A percentile compares a stretch with the other conserved stretches of the same genome.
Evolutionary conservation across 352 stramenopile species (phyloP).

Genomic region (Pythium dissotocum): DNA sequence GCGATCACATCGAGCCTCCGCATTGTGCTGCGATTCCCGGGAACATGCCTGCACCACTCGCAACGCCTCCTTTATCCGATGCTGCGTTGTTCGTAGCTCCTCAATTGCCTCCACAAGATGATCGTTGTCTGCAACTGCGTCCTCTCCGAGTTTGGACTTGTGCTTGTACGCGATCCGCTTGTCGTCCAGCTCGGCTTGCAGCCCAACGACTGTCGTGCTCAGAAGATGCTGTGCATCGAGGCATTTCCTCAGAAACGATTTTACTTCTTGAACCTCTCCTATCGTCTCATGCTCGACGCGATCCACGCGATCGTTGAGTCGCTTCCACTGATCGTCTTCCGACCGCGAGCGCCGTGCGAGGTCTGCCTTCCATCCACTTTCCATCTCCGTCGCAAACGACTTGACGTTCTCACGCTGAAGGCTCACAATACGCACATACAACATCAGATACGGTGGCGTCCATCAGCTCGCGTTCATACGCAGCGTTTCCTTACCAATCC

Average conservation of each 20-base stretch:
- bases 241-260: conserved; percentile 49
- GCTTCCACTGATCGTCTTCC: conserved; percentile 15
- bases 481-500: conserved; percentile 36
- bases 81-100: conserved; percentile 52
- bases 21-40: conserved; percentile 40
- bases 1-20: conserved; percentile 31
- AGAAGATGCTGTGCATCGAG: conserved; percentile 64
- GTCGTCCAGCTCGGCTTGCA: conserved; percentile 57
- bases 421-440: background rate
- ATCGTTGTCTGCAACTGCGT: conserved; percentile 14
- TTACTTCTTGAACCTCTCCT: conserved; percentile 35
- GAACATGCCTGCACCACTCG: conserved; percentile 46
- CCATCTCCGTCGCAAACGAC: conserved; percentile 22
- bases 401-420: conserved; percentile 21
- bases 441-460: background rate
- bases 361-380: conserved; percentile 21
- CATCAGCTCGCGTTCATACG: background rate
- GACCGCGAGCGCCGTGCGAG: conserved; percentile 1
- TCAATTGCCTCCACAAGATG: conserved; percentile 33
- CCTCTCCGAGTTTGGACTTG: background rate
- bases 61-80: conserved; percentile 46
- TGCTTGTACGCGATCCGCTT: conserved; percentile 4
- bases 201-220: conserved; percentile 51
- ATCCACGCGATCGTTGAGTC: conserved; percentile 16
- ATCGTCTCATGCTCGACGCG: conserved; percentile 26